Percentiles rank a stretch among this genome's conserved stretches.
phyloP scores from a whole-genome alignment of 495 filamentous ascomycete genomes.

The Xanthoparmelia taractica region DNA sequence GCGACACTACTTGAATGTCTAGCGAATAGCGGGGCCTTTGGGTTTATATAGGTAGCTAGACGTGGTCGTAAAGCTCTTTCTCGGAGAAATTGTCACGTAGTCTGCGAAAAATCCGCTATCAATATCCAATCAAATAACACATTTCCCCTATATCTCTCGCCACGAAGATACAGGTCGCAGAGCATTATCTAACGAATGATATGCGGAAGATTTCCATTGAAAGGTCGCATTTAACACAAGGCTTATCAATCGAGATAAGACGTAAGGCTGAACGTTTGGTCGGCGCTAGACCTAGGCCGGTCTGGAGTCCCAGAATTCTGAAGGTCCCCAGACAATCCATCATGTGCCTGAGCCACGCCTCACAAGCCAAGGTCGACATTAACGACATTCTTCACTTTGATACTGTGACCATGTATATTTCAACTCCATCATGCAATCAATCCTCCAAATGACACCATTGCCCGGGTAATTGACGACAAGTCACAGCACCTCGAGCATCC shows the following conservation, averaged over 20 bases:
- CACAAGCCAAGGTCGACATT: background rate
- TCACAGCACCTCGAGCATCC: slow-evolving; percentile 1
- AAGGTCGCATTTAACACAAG: background rate
- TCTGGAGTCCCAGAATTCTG: background rate
- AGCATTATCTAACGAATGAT: too few relatives aligned
- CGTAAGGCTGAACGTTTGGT: background rate
- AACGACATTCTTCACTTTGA: background rate
- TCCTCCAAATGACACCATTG: background rate
- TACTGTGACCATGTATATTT: slow-evolving; percentile 7
- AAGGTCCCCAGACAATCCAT: background rate
- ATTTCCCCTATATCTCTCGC: too few relatives aligned
- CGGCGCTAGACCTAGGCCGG: background rate
- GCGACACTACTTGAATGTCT: background rate
- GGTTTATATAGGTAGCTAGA: background rate
- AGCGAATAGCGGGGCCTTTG: background rate
- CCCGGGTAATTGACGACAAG: slow-evolving; percentile 21
- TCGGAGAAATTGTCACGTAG: background rate
- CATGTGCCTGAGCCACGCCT: slow-evolving; percentile 1
- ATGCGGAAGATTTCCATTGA: too few relatives aligned
- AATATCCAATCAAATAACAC: too few relatives aligned
- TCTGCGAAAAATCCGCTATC: too few relatives aligned
- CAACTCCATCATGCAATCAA: background rate
- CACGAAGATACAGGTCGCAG: too few relatives aligned
- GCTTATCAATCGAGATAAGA: slow-evolving; percentile 1
- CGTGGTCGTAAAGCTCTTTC: background rate